Percentiles rank a stretch among this genome's conserved stretches.
phyloP scores from a whole-genome alignment of 1,284 basidiomycete species.

The Puccinia coronata region DNA sequence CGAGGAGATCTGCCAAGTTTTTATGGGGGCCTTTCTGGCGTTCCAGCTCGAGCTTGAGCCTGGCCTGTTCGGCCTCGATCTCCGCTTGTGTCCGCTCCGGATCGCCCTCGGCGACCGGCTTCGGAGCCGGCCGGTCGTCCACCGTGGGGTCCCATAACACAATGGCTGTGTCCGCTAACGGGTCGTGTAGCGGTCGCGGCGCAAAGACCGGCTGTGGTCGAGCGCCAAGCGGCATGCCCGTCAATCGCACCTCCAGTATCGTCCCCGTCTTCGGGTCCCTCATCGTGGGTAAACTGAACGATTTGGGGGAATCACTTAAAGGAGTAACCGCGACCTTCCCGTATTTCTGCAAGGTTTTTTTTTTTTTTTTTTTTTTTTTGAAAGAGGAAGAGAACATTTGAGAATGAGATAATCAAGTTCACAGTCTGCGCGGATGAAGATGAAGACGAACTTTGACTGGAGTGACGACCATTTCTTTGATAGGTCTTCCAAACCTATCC shows the following conservation, averaged over 20 bases:
- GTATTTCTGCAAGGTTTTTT: conserved; percentile 42
- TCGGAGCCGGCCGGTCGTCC: conserved; percentile 71
- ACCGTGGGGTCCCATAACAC: conserved; percentile 96
- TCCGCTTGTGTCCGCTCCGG: conserved; percentile 64
- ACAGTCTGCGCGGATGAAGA: not conserved
- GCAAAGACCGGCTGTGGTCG: conserved; percentile 78
- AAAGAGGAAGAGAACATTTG: too few species aligned
- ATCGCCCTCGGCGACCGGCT: conserved; percentile 35
- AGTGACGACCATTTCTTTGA: conserved; percentile 37
- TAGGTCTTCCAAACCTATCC: conserved; percentile 45
- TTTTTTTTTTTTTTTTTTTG: too few species aligned
- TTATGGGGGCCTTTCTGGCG: conserved; percentile 69
- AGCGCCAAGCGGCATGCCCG: conserved; percentile 79
- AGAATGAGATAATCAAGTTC: not conserved
- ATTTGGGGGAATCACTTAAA: conserved; percentile 52
- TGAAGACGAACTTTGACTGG: conserved; percentile 32
- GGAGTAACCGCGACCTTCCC: conserved; percentile 35
- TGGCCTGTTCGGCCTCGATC: conserved; percentile 25
- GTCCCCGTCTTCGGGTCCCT: conserved; percentile 72
- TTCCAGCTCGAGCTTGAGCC: conserved; percentile 62
- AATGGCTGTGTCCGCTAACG: conserved; percentile 96
- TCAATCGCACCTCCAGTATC: conserved; percentile 67
- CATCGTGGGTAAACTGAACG: conserved; percentile 86
- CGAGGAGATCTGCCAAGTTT: conserved; percentile 79
- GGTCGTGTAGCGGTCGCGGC: conserved; percentile 89